phyloP scores from a whole-genome alignment of 148 eudicot genomes.

The Mesembryanthemum crystallinum region DNA sequence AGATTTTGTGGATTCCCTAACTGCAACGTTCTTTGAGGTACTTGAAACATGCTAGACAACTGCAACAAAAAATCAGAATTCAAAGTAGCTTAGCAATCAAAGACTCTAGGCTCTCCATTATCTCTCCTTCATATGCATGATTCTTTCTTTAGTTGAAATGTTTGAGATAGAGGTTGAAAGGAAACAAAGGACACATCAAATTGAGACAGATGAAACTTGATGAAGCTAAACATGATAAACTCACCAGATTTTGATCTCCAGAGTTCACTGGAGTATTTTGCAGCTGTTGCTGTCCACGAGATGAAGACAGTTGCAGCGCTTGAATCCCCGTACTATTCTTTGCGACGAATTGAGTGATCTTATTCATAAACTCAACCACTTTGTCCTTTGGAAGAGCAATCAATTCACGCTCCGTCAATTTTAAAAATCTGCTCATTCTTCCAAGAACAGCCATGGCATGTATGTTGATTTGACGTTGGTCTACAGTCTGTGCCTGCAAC shows the following conservation, averaged over 20 bases:
- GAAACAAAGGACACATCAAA: not conserved
- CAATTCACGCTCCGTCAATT: constrained; percentile 8
- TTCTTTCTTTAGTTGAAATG: not conserved
- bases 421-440: constrained; percentile 4
- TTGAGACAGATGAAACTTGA: not conserved
- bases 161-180: not conserved
- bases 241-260: not conserved
- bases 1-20: not conserved
- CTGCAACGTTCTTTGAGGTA: not conserved
- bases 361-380: not conserved
- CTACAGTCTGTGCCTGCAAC: constrained; percentile 13
- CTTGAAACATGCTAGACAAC: constrained; percentile 1
- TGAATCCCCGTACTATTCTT: not conserved
- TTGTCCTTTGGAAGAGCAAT: not conserved
- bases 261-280: not conserved
- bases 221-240: not conserved
- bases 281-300: not conserved
- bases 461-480: not conserved
- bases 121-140: too few relatives aligned
- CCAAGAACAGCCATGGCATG: not conserved
- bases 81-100: not conserved
- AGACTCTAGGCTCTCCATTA: not conserved
- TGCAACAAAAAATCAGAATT: not conserved
- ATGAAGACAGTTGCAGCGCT: constrained; percentile 4
- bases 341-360: not conserved